phyloP scores from a whole-genome alignment of 2,329 filamentous ascomycete genomes.

The Verticillium tricorpus region DNA sequence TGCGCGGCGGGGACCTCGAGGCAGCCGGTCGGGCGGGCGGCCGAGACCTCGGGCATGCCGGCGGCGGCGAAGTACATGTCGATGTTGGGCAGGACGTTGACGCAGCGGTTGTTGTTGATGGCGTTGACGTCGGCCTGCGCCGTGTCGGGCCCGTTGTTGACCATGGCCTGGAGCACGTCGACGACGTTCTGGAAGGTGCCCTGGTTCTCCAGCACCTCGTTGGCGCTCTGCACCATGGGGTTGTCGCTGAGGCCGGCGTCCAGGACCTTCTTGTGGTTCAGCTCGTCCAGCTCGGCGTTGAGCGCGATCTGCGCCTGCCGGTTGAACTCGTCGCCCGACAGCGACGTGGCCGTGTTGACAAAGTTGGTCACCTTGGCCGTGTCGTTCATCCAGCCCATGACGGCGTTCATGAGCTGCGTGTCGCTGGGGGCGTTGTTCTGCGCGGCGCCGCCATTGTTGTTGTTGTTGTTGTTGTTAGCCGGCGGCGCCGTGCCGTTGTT shows the following conservation, averaged over 20 bases:
- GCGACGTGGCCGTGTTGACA: slow-evolving; percentile 14
- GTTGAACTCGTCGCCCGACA: slow-evolving; percentile 15
- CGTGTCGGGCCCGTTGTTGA: slow-evolving; percentile 14
- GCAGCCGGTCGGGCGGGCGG: slow-evolving; percentile 14
- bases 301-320: slow-evolving; percentile 16
- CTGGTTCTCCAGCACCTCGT: slow-evolving; percentile 13
- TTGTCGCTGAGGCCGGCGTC: slow-evolving; percentile 10
- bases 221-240: slow-evolving; percentile 11
- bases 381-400: slow-evolving; percentile 14
- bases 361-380: slow-evolving; percentile 16
- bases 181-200: slow-evolving; percentile 16
- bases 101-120: slow-evolving; percentile 17
- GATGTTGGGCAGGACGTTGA: slow-evolving; percentile 17
- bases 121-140: slow-evolving; percentile 14
- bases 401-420: slow-evolving; percentile 14
- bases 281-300: slow-evolving; percentile 17
- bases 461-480: slow-evolving; percentile 5
- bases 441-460: not conserved
- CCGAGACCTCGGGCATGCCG: slow-evolving; percentile 8
- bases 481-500: not conserved
- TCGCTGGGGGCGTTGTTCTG: slow-evolving; percentile 6
- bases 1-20: slow-evolving; percentile 11
- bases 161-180: slow-evolving; percentile 15
- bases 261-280: slow-evolving; percentile 17
- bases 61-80: slow-evolving; percentile 18